Evolutionary conservation across 1,139 yeast genomes (phyloP), one percentile per base, ranked within the genome.

Genomic region (Nakaseomyces delphensis): DNA sequence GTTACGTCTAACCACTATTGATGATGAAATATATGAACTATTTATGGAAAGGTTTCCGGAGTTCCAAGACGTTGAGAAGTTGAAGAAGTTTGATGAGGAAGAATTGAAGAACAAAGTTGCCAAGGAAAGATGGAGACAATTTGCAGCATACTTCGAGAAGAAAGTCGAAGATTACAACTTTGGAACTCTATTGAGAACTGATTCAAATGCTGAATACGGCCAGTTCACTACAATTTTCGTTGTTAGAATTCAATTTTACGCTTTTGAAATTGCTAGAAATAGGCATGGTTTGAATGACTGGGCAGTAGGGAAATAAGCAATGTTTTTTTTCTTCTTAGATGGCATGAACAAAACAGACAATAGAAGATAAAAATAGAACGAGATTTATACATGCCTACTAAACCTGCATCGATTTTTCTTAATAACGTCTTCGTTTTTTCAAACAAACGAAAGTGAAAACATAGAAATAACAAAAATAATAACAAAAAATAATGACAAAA

Each of bases 191-290:
- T 70, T 93, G 59, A 81, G 99, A 70, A 67, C 75, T 33, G 79
- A 77, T 52, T 65, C 83, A 32, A 63, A 68, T 40, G 80, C 72
- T 29, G 96, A 86, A 64, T 93, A 93, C 65, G 75, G 78, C 39
- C 87, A 91, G 66, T 77, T 79, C 41, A 79, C 83, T 45, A 84
- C 97, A 36, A 83, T 89, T 44, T 91, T 91, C 56, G 96, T 78
- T 20, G 93, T 89, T 45, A 77, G 96, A 69, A 77, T 87, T 60
- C 96, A 91, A 68, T 91, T 93, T 62, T 84, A 89, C 56, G 96
- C 96, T 44, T 74, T 87, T 59, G 99, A 91, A 68, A 83, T 91
- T 52, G 87, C 86, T 50, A 82, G 99, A 74, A 93, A 93, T 68
- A 83, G 79, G 65, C 74, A 74, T 52, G 95, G 95, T 32, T 74